Evolutionary conservation across 2,329 filamentous ascomycete species (phyloP), one percentile per base, ranked within the genome.

Genomic region (Neospermospora avenae): DNA sequence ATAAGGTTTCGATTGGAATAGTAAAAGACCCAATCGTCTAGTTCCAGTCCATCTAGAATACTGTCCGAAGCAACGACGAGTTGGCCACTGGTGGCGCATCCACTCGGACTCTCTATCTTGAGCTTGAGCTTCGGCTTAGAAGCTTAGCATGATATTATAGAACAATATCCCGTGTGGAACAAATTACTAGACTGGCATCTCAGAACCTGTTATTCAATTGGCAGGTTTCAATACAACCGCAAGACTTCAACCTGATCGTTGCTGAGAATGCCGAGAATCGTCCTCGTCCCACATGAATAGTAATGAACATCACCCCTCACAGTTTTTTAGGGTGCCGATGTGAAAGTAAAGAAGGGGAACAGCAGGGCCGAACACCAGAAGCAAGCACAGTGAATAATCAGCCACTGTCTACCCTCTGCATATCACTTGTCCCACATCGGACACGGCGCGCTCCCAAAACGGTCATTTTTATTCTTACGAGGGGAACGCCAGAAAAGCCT

Each of bases 361-460:
- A 51, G 35, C 28, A 51, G 48, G 48, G 48, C 48, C 48, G 48
- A 11, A 4, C 28, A 51, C n/a, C n/a, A 39, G 35, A n/a, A 13
- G 35, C 31, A 51, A 37, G 31, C 31, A 51, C 28, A 37, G 48
- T 51, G 48, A 51, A 37, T 51, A 37, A 51, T 51, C 48, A 51
- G 48, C 18, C 31, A 39, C 35, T 31, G 6, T 5, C 5, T 31
- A 10, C 31, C 22, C 18, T n/a, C 20, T 51, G 48, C 28, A 37
- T 35, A 24, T 22, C 48, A 28, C 31, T 51, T 51, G 28, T 22
- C 18, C 8, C 31, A 13, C 6, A n/a, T 25, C 3, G 7, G 11
- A 2, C 8, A 24, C 44, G 18, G 20, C n/a, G 24, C 18, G 25
- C 13, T 34, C 46, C 46, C 16, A 35, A 51, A 51, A 51, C 48